phyloP scores from a whole-genome alignment of 768 basidiomycete genomes.

The Cystobasidium tubakii region DNA sequence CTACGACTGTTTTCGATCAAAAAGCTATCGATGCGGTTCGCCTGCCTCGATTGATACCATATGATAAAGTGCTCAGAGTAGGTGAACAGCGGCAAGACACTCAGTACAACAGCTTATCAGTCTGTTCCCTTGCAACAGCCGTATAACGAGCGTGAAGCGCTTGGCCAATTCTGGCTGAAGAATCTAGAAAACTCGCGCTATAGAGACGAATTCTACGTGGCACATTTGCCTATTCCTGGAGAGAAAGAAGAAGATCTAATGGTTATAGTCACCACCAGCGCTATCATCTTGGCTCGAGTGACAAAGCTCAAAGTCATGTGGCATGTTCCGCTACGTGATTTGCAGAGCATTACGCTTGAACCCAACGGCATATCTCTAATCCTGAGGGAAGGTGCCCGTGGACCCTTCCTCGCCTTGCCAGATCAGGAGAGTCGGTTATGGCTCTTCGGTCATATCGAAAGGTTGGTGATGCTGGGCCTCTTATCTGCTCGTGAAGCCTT shows the following conservation, averaged over 20 bases:
- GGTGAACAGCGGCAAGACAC: conserved; percentile 45
- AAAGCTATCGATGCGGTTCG: conserved; percentile 80
- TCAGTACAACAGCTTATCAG: not conserved
- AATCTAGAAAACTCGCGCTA: conserved; percentile 72
- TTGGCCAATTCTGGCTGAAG: conserved; percentile 95
- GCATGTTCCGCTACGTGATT: conserved; percentile 80
- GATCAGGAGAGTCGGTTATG: conserved; percentile 43
- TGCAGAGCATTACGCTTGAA: conserved; percentile 81
- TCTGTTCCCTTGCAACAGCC: conserved; percentile 55
- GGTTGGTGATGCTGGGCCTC: conserved; percentile 32
- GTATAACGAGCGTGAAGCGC: conserved; percentile 79
- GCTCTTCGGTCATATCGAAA: conserved; percentile 43
- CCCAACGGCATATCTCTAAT: conserved; percentile 78
- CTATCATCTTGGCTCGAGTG: conserved; percentile 77
- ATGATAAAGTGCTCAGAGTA: conserved; percentile 81
- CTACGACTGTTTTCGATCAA: conserved; percentile 94
- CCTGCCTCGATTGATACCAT: conserved; percentile 75
- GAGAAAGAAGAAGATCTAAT: conserved; percentile 46
- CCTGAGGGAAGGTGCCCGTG: conserved; percentile 58
- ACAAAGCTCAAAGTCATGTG: conserved; percentile 77
- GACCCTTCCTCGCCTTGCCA: conserved; percentile 52
- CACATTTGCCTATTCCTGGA: conserved; percentile 42
- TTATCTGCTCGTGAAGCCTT: not conserved
- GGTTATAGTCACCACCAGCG: conserved; percentile 62
- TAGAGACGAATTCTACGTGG: conserved; percentile 36